Percentiles rank a stretch among this genome's conserved stretches.
Evolutionary conservation across 768 basidiomycete species (phyloP).

Genomic region (Lyophyllum semitale): DNA sequence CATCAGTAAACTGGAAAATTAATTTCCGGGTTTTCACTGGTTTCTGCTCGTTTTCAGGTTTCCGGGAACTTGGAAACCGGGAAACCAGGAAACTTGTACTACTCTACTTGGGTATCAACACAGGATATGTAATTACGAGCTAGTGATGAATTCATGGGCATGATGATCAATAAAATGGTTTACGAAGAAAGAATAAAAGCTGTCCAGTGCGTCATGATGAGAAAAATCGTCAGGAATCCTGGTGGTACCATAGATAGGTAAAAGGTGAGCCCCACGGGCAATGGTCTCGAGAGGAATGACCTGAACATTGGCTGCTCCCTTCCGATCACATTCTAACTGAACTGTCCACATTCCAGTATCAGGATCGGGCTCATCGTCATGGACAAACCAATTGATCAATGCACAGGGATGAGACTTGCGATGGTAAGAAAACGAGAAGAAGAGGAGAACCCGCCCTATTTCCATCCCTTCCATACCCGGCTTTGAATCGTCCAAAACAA

Average conservation of each 20-base stretch:
- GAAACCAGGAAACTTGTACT: constrained; percentile 2
- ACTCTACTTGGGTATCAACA: not conserved
- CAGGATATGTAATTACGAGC: constrained; percentile 1
- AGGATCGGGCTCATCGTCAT: not conserved
- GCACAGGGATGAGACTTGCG: not conserved
- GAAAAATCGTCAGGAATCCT: constrained; percentile 3
- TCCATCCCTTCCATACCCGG: not conserved
- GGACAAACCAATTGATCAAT: too few species aligned
- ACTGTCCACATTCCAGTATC: constrained; percentile 5
- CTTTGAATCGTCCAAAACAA: constrained; percentile 1
- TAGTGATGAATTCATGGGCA: constrained; percentile 1
- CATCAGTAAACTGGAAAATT: not conserved
- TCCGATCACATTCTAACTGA: too few species aligned
- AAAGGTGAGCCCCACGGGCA: constrained; percentile 3
- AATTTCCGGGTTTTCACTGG: too few species aligned
- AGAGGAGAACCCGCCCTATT: not conserved
- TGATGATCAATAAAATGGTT: constrained; percentile 3
- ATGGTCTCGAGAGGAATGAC: constrained; percentile 6
- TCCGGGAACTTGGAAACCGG: constrained; percentile 1
- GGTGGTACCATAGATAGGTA: not conserved
- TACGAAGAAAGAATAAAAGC: not conserved
- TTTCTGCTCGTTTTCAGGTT: too few species aligned
- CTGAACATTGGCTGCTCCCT: too few species aligned
- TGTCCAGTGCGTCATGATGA: not conserved
- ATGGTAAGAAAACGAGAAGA: not conserved